These are phyloP conservation scores for Caryocar brasiliense DNA, from an alignment of 441 rosid genomes.

Conservation along the genomic window DNA sequence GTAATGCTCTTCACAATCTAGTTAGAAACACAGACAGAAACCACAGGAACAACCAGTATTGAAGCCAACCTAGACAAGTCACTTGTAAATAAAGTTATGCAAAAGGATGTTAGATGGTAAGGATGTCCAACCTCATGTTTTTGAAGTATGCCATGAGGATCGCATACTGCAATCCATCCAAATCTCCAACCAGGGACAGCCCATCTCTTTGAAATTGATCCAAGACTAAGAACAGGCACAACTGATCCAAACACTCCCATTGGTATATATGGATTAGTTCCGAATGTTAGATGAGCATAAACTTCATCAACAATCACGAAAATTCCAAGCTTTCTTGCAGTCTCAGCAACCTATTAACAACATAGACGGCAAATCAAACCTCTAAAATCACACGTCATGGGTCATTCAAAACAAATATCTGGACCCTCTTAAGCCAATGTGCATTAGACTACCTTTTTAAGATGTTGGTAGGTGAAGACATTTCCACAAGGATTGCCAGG, in stretches of 20 bases:
- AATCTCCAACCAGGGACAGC: conserved; percentile 37
- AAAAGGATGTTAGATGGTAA: too few species aligned
- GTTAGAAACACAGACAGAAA: neutral
- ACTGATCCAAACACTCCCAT: conserved; percentile 18
- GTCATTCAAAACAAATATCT: too few species aligned
- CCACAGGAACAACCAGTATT: too few species aligned
- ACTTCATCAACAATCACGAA: conserved; percentile 36
- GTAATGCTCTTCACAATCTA: conserved; percentile 25
- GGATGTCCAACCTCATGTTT: conserved; percentile 30
- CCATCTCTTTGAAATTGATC: conserved; percentile 26
- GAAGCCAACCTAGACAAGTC: too few species aligned
- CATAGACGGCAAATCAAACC: too few species aligned
- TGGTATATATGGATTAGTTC: conserved; percentile 9
- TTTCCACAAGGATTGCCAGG: conserved; percentile 32
- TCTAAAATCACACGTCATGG: too few species aligned
- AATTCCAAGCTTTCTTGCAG: conserved; percentile 35
- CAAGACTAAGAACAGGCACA: conserved; percentile 12
- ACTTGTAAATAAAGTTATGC: too few species aligned
- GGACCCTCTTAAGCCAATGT: too few species aligned
- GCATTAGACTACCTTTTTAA: conserved; percentile 21
- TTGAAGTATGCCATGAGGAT: conserved; percentile 21
- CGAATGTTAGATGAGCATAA: conserved; percentile 21
- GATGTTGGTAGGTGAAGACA: conserved; percentile 20
- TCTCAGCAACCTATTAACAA: conserved; percentile 47
- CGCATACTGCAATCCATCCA: conserved; percentile 36